These are phyloP conservation scores for Candida mattraensis DNA, from an alignment of 805 yeast genomes.

Conservation along the genomic window DNA sequence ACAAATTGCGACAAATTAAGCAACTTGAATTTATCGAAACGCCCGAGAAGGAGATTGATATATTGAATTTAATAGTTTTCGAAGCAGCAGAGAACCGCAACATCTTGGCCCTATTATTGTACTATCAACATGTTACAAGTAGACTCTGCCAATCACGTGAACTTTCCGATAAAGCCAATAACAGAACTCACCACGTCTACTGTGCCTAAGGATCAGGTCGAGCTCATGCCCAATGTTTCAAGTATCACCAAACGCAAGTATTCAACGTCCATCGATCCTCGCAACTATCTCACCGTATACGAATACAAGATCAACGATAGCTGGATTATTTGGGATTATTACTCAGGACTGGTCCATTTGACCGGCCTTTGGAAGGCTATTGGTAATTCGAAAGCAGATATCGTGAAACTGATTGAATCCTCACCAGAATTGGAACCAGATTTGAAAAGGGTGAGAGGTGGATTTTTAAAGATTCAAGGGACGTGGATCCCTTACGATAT, in stretches of 20 bases:
- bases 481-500: constrained; percentile 83
- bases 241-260: constrained; percentile 46
- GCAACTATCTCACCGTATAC: constrained; percentile 66
- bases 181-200: constrained; percentile 13
- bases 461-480: constrained; percentile 89
- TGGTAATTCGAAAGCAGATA: constrained; percentile 72
- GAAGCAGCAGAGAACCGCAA: too few species aligned
- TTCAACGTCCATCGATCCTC: constrained; percentile 71
- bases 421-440: constrained; percentile 63
- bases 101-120: too few species aligned
- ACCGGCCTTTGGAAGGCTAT: constrained; percentile 86
- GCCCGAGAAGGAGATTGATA: not conserved
- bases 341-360: constrained; percentile 80
- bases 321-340: constrained; percentile 84
- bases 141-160: constrained; percentile 13
- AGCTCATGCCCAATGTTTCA: constrained; percentile 20
- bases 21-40: too few species aligned
- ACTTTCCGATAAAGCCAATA: constrained; percentile 27
- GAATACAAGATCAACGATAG: constrained; percentile 70
- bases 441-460: constrained; percentile 81
- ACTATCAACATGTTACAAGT: constrained; percentile 5
- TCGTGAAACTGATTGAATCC: constrained; percentile 65
- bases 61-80: too few species aligned
- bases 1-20: constrained; percentile 12
- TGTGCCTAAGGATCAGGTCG: constrained; percentile 24